phyloP scores from a whole-genome alignment of 164 flowering plant species.

The Magnolia sinica region DNA sequence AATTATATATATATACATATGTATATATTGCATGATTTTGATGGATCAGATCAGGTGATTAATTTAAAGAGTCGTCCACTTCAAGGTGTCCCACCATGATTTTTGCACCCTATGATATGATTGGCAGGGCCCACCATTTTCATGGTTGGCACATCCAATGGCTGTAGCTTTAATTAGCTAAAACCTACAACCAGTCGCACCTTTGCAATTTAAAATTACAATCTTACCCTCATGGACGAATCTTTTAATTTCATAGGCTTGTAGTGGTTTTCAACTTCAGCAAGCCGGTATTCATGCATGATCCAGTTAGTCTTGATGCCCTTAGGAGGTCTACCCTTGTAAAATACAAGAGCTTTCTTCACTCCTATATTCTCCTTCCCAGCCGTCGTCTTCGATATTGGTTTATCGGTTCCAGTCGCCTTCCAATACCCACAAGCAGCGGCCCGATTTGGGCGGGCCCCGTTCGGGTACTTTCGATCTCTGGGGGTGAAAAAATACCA shows the following conservation, averaged over 20 bases:
- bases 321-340: conserved; percentile 52
- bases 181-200: too few species aligned
- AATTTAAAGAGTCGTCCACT: too few species aligned
- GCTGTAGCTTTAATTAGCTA: too few species aligned
- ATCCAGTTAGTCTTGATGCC: conserved; percentile 55
- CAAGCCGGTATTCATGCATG: conserved; percentile 60
- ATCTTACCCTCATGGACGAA: conserved; percentile 31
- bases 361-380: conserved; percentile 35
- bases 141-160: too few species aligned
- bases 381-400: conserved; percentile 16
- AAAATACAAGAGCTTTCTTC: conserved; percentile 55
- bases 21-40: too few species aligned
- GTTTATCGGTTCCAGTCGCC: conserved; percentile 56
- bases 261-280: conserved; percentile 10
- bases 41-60: too few species aligned
- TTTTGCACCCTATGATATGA: too few species aligned
- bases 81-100: too few species aligned
- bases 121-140: too few species aligned
- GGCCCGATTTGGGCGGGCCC: conserved; percentile 51
- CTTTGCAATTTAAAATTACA: not conserved
- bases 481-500: conserved; percentile 63
- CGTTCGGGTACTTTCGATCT: conserved; percentile 57
- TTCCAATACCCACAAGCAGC: conserved; percentile 64
- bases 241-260: conserved; percentile 9
- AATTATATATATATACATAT: too few species aligned